Percentiles rank a stretch among this genome's conserved stretches.
These are phyloP conservation scores for Talaromyces sp. DNA, from an alignment of 2,329 filamentous ascomycete species.

Conservation along the genomic window DNA sequence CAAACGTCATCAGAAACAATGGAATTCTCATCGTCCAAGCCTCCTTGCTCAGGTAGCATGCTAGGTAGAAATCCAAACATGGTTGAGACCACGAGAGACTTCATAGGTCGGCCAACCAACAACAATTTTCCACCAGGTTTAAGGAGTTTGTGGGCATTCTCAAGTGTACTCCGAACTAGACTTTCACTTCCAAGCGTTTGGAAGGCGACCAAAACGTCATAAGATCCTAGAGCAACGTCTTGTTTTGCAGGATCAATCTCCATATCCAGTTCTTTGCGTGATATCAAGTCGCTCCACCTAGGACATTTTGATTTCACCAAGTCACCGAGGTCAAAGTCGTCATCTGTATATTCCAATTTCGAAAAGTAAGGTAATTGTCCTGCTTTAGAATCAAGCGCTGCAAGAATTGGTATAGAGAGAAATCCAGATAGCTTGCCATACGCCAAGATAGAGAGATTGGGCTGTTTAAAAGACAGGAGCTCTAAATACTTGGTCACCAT, in stretches of 20 bases:
- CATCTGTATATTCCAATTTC: neutral
- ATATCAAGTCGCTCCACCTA: neutral
- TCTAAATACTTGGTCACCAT: neutral
- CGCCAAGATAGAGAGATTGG: neutral
- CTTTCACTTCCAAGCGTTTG: neutral
- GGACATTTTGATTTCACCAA: neutral
- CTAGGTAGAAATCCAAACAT: neutral
- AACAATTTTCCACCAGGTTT: slow-evolving; percentile 44
- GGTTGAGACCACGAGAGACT: neutral
- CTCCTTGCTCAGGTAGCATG: neutral
- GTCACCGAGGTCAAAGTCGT: neutral
- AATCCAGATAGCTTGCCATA: neutral
- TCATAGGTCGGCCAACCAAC: slow-evolving; percentile 26
- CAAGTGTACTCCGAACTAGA: slow-evolving; percentile 14
- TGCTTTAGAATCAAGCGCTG: neutral
- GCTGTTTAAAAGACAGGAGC: neutral
- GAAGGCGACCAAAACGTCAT: neutral
- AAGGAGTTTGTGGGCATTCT: slow-evolving; percentile 25
- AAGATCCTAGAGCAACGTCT: neutral
- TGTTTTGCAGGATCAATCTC: neutral
- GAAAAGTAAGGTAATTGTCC: neutral
- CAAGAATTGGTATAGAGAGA: neutral
- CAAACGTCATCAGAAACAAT: neutral
- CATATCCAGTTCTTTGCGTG: neutral
- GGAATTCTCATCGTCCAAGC: neutral